Base-by-base conservation (phyloP, 495 filamentous ascomycete species). In the Tuber indicum region DNA sequence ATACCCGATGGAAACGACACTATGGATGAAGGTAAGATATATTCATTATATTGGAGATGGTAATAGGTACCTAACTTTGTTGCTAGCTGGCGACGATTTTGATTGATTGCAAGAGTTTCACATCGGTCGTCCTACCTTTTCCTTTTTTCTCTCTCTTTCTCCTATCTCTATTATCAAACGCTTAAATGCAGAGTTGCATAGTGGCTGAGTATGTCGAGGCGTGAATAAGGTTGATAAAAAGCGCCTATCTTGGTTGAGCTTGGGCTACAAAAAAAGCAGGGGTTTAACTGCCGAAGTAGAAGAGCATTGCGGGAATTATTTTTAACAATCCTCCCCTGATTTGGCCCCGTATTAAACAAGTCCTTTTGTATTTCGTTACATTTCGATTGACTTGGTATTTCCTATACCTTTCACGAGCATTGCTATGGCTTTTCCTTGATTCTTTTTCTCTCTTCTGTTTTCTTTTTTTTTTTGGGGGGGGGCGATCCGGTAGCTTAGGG, bases 1-100 rank as follows among this genome's bases (percentile, higher is more conserved):
- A 66, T 80, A 39, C 72, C 74, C 66, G 81, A 82, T 43, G 80
- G 80, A 49, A 82, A 81, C 36, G 81, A 82, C 71, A 78, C 80
- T 32, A 82, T 82, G 81, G 81, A 82, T 66, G 81, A 82, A 82
- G 81, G 81, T 82, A 76, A 66, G 75, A 74, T 42, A 70, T 36
- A 69, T 58, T 62, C 39, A 23, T 26, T 69, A 17, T 3, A n/a
- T 43, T 47, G n/a, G 42, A 46, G 26, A 36, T 43, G 58, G 32
- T 69, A 36, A 32, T 71, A 32, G 17, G 26, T 75, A 72, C 45
- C 58, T 66, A 62, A 75, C 16, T 26, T 19, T n/a, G 71, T 70
- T 32, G n/a, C 73, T 74, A 62, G 58, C 73, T 42, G 73, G 39
- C 46, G 43, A 73, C 41, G 58, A 66, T 41, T 21, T 71, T 81